Conservation (phyloP, 2,329 filamentous ascomycete genomes). For the Aspergillus pseudotamarii region DNA sequence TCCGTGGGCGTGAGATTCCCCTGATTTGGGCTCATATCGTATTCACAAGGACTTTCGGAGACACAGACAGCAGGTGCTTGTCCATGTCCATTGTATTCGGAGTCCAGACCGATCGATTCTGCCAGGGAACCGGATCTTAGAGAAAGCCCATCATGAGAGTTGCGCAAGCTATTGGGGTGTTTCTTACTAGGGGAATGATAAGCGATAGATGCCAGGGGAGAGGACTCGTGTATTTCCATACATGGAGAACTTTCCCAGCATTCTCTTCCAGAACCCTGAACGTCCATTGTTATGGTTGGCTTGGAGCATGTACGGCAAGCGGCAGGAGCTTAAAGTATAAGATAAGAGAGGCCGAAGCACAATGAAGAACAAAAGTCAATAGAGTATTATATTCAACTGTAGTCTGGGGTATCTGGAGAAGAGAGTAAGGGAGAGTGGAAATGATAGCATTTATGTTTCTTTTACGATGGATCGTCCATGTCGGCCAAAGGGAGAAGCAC, state of each 20-base stretch:
- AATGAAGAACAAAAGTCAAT: background rate
- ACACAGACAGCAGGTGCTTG: constrained; percentile 12
- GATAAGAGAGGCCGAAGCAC: background rate
- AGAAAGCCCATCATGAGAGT: constrained; percentile 5
- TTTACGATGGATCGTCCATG: constrained; percentile 1
- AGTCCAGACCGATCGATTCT: constrained; percentile 31
- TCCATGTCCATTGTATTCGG: constrained; percentile 34
- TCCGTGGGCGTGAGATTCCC: constrained; percentile 16
- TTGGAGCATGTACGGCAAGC: constrained; percentile 24
- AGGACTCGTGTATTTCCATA: constrained; percentile 32
- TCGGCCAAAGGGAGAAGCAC: constrained; percentile 8
- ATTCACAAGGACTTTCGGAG: constrained; percentile 10
- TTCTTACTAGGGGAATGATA: constrained; percentile 33
- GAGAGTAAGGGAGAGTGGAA: background rate
- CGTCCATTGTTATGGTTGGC: constrained; percentile 32
- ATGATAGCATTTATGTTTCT: constrained; percentile 4
- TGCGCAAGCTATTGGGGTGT: background rate
- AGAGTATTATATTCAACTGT: background rate
- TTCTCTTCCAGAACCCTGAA: constrained; percentile 33
- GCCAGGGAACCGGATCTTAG: constrained; percentile 24
- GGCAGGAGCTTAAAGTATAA: background rate
- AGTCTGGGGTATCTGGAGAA: background rate
- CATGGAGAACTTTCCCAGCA: constrained; percentile 33
- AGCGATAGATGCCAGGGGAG: constrained; percentile 24
- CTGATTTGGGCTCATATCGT: constrained; percentile 19